Percentiles rank a stretch among this genome's conserved stretches.
Evolutionary conservation across 495 filamentous ascomycete species (phyloP).

Genomic region (Tuber umbilicatum): DNA sequence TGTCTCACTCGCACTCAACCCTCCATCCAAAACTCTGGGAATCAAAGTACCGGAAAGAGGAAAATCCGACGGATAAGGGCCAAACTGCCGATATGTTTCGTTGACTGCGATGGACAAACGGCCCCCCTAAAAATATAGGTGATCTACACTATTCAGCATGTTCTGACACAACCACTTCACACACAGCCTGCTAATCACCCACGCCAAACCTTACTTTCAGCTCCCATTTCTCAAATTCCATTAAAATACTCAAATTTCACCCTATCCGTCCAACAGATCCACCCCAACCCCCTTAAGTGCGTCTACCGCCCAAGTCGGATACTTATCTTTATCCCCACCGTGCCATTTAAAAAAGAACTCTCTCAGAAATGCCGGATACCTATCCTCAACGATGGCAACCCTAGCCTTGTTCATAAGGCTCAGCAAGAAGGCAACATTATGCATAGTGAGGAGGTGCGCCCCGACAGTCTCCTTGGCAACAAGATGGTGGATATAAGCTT

Average conservation of each 20-base stretch:
- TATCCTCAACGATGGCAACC: constrained; percentile 73
- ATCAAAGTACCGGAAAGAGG: not conserved
- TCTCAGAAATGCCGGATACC: constrained; percentile 70
- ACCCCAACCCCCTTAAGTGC: constrained; percentile 80
- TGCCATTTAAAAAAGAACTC: constrained; percentile 71
- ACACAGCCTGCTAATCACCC: not conserved
- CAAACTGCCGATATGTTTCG: not conserved
- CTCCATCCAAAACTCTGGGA: not conserved
- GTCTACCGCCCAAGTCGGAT: constrained; percentile 76
- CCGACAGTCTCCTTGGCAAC: constrained; percentile 91
- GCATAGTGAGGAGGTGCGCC: constrained; percentile 86
- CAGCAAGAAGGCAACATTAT: constrained; percentile 89
- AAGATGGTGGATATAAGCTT: constrained; percentile 85
- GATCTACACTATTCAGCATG: not conserved
- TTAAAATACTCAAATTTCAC: constrained; percentile 1
- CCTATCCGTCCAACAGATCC: constrained; percentile 56
- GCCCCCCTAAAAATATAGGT: not conserved
- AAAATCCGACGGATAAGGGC: not conserved
- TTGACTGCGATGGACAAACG: not conserved
- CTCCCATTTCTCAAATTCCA: not conserved
- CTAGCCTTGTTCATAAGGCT: constrained; percentile 68
- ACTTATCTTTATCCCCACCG: constrained; percentile 57
- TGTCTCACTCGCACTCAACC: not conserved
- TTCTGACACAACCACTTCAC: not conserved
- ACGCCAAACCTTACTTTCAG: not conserved